Conservation (phyloP, 1,139 yeast species). For the Petasospora fabianii region DNA sequence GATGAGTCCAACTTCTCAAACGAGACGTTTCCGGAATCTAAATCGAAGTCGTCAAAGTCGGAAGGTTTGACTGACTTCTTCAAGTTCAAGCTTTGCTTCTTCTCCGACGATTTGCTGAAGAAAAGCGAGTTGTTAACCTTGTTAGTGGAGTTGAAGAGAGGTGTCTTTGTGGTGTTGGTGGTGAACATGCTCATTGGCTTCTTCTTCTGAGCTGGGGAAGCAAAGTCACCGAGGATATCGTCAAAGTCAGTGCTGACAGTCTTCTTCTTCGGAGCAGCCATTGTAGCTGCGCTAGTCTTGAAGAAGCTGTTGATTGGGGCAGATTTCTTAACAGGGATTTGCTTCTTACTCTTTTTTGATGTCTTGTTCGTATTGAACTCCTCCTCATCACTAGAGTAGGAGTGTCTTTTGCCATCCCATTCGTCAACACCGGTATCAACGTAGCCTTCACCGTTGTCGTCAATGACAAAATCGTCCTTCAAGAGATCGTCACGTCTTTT, state of each 20-base stretch:
- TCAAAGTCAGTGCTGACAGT: conserved; percentile 38
- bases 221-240: conserved; percentile 46
- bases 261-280: conserved; percentile 27
- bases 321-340: conserved; percentile 39
- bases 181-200: conserved; percentile 11
- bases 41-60: conserved; percentile 21
- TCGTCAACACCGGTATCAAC: conserved; percentile 91
- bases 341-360: conserved; percentile 31
- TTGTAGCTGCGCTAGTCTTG: conserved; percentile 34
- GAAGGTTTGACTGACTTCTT: conserved; percentile 8
- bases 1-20: conserved; percentile 26
- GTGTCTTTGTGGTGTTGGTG: conserved; percentile 7
- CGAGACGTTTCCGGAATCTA: conserved; percentile 21
- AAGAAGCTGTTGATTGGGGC: conserved; percentile 55
- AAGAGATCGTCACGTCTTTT: conserved; percentile 77
- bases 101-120: conserved; percentile 2
- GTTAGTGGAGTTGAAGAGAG: conserved; percentile 15
- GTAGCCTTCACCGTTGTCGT: conserved; percentile 57
- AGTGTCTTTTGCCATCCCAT: conserved; percentile 43
- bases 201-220: conserved; percentile 17
- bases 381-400: conserved; percentile 31
- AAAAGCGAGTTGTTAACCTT: conserved; percentile 10
- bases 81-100: conserved; percentile 10
- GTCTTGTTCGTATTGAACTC: conserved; percentile 27
- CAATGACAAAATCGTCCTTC: conserved; percentile 91